Evolutionary conservation across 2,329 filamentous ascomycete genomes (phyloP).

Genomic region (Leptographium galeiforme): DNA sequence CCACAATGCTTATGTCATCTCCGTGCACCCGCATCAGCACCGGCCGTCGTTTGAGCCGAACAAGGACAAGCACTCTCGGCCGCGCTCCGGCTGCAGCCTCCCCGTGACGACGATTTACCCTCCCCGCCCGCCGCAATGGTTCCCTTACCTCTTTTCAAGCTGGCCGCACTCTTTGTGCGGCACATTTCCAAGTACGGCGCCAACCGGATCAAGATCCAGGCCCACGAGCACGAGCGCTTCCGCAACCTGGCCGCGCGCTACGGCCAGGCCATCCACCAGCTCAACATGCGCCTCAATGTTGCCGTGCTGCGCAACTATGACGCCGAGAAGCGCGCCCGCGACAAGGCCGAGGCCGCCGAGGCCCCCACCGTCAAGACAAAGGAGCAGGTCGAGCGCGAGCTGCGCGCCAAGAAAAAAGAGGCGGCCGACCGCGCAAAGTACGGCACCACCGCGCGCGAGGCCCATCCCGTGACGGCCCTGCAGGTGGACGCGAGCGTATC

Average conservation of each 20-base stretch:
- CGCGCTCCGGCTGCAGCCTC: too few species aligned
- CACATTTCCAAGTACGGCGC: constrained; percentile 58
- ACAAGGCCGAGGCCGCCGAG: constrained; percentile 49
- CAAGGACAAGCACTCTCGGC: too few species aligned
- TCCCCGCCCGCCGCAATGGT: constrained; percentile 34
- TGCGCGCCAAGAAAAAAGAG: constrained; percentile 28
- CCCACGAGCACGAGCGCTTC: constrained; percentile 50
- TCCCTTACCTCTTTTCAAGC: constrained; percentile 53
- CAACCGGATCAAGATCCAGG: constrained; percentile 52
- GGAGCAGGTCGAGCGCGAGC: constrained; percentile 42
- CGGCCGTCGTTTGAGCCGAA: too few species aligned
- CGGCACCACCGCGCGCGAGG: constrained; percentile 25
- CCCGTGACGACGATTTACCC: background rate
- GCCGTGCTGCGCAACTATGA: constrained; percentile 43
- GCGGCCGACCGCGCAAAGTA: constrained; percentile 37
- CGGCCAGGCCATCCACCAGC: constrained; percentile 50
- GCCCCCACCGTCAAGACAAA: constrained; percentile 52
- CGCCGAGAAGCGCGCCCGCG: constrained; percentile 44
- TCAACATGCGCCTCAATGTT: constrained; percentile 53
- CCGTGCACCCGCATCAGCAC: too few species aligned
- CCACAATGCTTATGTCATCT: too few species aligned
- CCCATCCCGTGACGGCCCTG: constrained; percentile 21
- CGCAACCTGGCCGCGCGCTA: constrained; percentile 46
- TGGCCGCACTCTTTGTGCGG: constrained; percentile 48
- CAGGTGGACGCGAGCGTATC: background rate